phyloP scores from a whole-genome alignment of 208 protist species.

The Leishmania amazonensis region DNA sequence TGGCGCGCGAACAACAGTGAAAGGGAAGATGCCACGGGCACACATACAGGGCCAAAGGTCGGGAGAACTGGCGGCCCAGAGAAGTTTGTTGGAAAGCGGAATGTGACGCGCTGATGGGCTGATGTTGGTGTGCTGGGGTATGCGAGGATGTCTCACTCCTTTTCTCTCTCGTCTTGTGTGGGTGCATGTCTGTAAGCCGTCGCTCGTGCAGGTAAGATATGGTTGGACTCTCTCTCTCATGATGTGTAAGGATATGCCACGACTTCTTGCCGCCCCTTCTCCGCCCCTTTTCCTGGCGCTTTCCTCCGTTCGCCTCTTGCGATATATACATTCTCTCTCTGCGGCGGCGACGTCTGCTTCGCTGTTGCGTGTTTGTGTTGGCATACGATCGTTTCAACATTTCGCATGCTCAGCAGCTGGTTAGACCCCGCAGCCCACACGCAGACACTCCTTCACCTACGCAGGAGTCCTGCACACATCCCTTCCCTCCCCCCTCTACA shows the following conservation, averaged over 20 bases:
- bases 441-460: not conserved
- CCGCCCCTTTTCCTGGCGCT: constrained; percentile 13
- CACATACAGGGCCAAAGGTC: not conserved
- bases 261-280: not conserved
- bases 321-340: not conserved
- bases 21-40: not conserved
- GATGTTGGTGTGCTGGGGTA: not conserved
- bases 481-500: not conserved
- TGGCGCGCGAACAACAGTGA: not conserved
- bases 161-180: not conserved
- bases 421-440: not conserved
- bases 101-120: not conserved
- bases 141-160: not conserved
- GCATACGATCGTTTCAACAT: not conserved
- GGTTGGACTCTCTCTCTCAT: not conserved
- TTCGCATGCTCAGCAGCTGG: not conserved
- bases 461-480: not conserved
- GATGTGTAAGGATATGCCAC: not conserved
- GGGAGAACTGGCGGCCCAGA: not conserved
- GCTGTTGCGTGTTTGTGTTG: not conserved
- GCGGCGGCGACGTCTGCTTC: not conserved
- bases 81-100: not conserved
- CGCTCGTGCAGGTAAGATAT: not conserved
- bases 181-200: not conserved
- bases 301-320: not conserved